These are phyloP conservation scores for Mycena kentingensis DNA, from an alignment of 768 basidiomycete species.

Conservation along the genomic window DNA sequence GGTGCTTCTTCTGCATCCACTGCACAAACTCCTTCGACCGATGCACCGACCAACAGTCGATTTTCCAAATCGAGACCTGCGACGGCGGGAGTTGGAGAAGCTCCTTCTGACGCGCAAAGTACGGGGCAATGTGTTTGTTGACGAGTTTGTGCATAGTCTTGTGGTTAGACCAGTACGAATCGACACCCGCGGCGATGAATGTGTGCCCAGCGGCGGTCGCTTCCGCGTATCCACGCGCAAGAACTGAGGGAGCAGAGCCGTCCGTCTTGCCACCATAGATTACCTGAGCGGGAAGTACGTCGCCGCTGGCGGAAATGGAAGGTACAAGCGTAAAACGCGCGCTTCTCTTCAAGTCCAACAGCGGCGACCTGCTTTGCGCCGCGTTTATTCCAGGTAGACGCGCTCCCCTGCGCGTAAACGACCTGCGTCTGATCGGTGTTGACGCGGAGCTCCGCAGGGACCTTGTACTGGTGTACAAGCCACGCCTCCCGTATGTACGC, in stretches of 20 bases:
- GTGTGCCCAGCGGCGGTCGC: conserved; percentile 24
- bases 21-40: conserved; percentile 33
- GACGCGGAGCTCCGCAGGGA: conserved; percentile 30
- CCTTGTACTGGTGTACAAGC: conserved; percentile 27
- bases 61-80: conserved; percentile 33
- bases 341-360: conserved; percentile 41
- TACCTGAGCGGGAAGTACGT: conserved; percentile 39
- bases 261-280: conserved; percentile 34
- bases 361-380: conserved; percentile 38
- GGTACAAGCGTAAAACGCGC: conserved; percentile 42
- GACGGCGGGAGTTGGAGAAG: conserved; percentile 16
- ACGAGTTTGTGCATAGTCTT: conserved; percentile 32
- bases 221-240: conserved; percentile 21
- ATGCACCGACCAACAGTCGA: conserved; percentile 42
- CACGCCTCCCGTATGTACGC: conserved; percentile 27
- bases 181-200: conserved; percentile 28
- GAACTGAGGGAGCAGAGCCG: conserved; percentile 24
- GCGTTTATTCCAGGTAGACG: conserved; percentile 30
- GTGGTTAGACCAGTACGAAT: conserved; percentile 33
- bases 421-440: conserved; percentile 42
- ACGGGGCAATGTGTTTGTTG: conserved; percentile 32
- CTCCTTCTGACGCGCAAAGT: conserved; percentile 24
- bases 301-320: conserved; percentile 32
- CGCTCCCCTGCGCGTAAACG: conserved; percentile 25
- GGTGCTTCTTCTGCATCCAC: conserved; percentile 35